Conservation (phyloP, 2,329 filamentous ascomycete species). For the Cladophialophora carrionii region DNA sequence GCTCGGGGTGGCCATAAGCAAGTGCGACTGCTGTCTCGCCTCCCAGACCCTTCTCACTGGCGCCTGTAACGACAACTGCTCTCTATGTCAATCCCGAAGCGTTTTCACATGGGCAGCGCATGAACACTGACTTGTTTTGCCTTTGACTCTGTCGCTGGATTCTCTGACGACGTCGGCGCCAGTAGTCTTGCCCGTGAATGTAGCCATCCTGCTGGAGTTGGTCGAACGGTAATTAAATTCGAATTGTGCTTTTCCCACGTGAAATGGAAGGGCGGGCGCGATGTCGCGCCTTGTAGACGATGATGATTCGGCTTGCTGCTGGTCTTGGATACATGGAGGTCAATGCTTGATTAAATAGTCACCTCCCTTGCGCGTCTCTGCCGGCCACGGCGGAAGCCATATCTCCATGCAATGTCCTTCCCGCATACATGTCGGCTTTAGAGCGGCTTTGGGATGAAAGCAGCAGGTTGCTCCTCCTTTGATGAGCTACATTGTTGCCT, state of each 20-base stretch:
- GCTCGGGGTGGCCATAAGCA: constrained; percentile 39
- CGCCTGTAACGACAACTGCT: constrained; percentile 41
- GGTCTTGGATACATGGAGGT: background rate
- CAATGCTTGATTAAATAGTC: background rate
- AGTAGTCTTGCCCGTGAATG: constrained; percentile 40
- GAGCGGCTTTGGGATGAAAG: background rate
- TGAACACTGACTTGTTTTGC: constrained; percentile 41
- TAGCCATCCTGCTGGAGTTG: constrained; percentile 32
- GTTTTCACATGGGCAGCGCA: background rate
- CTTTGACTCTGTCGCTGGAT: constrained; percentile 41
- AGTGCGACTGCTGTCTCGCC: constrained; percentile 40
- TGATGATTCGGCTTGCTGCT: background rate
- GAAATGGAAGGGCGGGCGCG: background rate
- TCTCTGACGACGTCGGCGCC: constrained; percentile 41
- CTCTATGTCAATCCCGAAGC: background rate
- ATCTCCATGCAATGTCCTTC: constrained; percentile 7
- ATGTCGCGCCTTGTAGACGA: background rate
- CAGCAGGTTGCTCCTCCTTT: background rate
- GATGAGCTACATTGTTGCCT: background rate
- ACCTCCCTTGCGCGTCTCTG: background rate
- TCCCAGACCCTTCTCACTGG: constrained; percentile 38
- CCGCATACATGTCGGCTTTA: background rate
- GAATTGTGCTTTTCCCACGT: background rate
- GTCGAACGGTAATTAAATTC: background rate
- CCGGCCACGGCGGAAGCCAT: background rate